Conservation (phyloP, 2,329 filamentous ascomycete genomes). For the Aaosphaeria arxii region DNA sequence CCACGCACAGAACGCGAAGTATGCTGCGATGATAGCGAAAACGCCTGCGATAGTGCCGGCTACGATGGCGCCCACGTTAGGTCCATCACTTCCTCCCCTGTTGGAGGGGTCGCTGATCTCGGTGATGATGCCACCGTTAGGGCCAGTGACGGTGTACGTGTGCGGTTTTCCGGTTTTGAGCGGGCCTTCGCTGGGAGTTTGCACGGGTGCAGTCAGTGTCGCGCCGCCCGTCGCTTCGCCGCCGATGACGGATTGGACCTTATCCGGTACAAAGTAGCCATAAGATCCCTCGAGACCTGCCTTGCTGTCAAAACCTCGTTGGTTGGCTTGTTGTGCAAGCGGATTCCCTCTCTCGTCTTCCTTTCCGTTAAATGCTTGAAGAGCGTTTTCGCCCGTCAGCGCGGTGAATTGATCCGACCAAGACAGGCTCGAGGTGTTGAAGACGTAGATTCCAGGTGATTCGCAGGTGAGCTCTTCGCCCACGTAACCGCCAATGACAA, state of each 20-base stretch:
- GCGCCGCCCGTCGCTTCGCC: conserved; percentile 65
- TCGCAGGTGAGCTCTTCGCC: conserved; percentile 62
- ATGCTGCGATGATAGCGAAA: conserved; percentile 59
- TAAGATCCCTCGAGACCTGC: conserved; percentile 58
- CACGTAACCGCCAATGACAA: conserved; percentile 70
- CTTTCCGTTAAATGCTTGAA: conserved; percentile 30
- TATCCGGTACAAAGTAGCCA: conserved; percentile 68
- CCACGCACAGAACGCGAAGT: conserved; percentile 70
- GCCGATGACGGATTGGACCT: conserved; percentile 64
- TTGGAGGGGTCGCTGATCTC: conserved; percentile 26
- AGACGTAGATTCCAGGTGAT: conserved; percentile 68
- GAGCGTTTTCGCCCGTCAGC: conserved; percentile 52
- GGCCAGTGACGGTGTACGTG: conserved; percentile 60
- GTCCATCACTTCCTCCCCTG: conserved; percentile 25
- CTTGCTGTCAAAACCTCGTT: conserved; percentile 50
- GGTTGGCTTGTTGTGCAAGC: conserved; percentile 52
- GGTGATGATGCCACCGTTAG: conserved; percentile 41
- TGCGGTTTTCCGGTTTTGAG: conserved; percentile 67
- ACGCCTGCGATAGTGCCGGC: conserved; percentile 64
- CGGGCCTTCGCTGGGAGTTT: conserved; percentile 64
- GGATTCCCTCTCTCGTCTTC: conserved; percentile 38
- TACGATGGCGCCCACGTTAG: conserved; percentile 55
- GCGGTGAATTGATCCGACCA: conserved; percentile 74
- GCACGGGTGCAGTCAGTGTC: conserved; percentile 63
- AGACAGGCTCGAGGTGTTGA: conserved; percentile 66